A percentile compares a stretch with the other conserved stretches of the same genome.
These are phyloP conservation scores for Daldinia grandis DNA, from an alignment of 495 filamentous ascomycete species.

Conservation along the genomic window DNA sequence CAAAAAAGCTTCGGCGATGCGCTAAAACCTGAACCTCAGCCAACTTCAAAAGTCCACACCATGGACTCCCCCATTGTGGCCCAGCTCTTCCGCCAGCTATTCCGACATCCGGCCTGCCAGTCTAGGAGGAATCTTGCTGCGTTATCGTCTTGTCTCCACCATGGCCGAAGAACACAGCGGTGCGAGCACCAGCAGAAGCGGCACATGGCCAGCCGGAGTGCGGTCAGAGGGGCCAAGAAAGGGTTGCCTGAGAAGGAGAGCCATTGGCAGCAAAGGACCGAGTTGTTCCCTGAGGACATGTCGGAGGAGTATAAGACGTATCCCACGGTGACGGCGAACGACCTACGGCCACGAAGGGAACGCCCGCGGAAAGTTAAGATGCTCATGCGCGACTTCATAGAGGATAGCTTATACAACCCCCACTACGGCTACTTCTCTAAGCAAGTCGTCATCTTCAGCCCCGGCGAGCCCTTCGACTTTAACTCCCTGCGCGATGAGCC, in stretches of 20 bases:
- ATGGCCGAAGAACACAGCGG: slow-evolving; percentile 46
- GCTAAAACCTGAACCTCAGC: background rate
- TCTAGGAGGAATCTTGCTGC: slow-evolving; percentile 59
- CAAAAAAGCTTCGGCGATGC: slow-evolving; percentile 20
- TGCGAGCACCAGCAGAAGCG: slow-evolving; percentile 43
- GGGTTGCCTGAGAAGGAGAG: slow-evolving; percentile 51
- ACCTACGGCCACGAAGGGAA: slow-evolving; percentile 73
- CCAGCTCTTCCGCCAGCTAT: slow-evolving; percentile 84
- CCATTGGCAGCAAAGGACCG: slow-evolving; percentile 82
- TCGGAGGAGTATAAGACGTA: slow-evolving; percentile 79
- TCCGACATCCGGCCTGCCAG: slow-evolving; percentile 75
- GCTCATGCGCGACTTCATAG: slow-evolving; percentile 95
- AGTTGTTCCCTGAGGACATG: slow-evolving; percentile 76
- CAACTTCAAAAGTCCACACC: slow-evolving; percentile 19
- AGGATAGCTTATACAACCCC: slow-evolving; percentile 97
- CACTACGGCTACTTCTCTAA: slow-evolving; percentile 98
- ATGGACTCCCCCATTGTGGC: slow-evolving; percentile 88
- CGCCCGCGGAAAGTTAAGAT: slow-evolving; percentile 92
- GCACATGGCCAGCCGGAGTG: slow-evolving; percentile 37
- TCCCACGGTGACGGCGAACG: slow-evolving; percentile 83
- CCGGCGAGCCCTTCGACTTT: slow-evolving; percentile 94
- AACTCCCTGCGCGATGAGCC: slow-evolving; percentile 78
- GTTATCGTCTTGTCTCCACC: slow-evolving; percentile 51
- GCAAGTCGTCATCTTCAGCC: slow-evolving; percentile 94
- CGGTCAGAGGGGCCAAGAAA: slow-evolving; percentile 26